Percentiles rank a stretch among this genome's conserved stretches.
Conservation (phyloP, 352 stramenopile genomes). For the Globisporangium solare region DNA sequence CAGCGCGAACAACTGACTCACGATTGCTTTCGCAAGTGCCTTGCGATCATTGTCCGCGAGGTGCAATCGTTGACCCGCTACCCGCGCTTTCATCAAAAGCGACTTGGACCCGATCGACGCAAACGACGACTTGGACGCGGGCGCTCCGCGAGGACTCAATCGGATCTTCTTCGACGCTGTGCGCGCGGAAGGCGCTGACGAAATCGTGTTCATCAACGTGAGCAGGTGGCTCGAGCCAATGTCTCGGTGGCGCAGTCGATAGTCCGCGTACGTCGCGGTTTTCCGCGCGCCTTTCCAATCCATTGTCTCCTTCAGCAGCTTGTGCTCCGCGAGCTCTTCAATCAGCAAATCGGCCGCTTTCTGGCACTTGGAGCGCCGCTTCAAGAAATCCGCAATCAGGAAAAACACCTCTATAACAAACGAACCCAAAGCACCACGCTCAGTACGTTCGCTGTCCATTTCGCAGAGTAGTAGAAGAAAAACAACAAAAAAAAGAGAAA, state of each 20-base stretch:
- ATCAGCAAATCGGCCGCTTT: slow-evolving; percentile 65
- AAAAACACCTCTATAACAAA: slow-evolving; percentile 66
- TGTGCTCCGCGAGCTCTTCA: slow-evolving; percentile 50
- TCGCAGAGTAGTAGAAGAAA: too few relatives aligned
- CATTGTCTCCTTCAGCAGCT: slow-evolving; percentile 51
- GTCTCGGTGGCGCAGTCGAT: slow-evolving; percentile 65
- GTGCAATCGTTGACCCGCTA: slow-evolving; percentile 25
- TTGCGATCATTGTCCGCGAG: slow-evolving; percentile 36
- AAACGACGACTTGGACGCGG: background rate
- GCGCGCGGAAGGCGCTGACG: slow-evolving; percentile 12
- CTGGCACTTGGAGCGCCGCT: slow-evolving; percentile 53
- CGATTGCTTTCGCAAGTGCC: slow-evolving; percentile 50
- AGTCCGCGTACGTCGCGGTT: slow-evolving; percentile 67
- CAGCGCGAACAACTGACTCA: slow-evolving; percentile 36
- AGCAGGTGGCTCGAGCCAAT: slow-evolving; percentile 64
- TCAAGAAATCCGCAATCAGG: slow-evolving; percentile 83
- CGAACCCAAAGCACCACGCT: background rate
- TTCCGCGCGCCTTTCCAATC: slow-evolving; percentile 58
- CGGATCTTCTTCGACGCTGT: too few relatives aligned
- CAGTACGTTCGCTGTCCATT: background rate
- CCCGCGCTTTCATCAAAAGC: slow-evolving; percentile 51
- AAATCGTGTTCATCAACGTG: slow-evolving; percentile 33
- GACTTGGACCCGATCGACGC: slow-evolving; percentile 21
- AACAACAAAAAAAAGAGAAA: too few relatives aligned
- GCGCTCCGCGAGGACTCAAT: background rate